Evolutionary conservation across 768 basidiomycete genomes (phyloP).

Genomic region (Fomitopsis pulvina): DNA sequence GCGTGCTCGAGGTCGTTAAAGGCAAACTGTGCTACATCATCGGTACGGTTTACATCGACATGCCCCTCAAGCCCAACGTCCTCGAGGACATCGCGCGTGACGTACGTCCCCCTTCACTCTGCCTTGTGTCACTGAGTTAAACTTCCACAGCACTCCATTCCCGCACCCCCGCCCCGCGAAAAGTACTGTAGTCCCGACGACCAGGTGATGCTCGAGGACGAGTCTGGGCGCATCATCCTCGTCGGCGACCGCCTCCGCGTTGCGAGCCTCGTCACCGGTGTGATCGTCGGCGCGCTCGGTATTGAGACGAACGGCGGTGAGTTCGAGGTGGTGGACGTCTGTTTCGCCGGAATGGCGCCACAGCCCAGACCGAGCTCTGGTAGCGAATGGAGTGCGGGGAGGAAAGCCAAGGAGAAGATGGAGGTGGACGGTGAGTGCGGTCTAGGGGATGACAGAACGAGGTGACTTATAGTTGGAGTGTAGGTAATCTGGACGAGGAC

Average conservation of each 20-base stretch:
- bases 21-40: conserved; percentile 84
- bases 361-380: no score
- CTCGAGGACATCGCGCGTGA: conserved; percentile 91
- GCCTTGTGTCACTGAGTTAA: neutral
- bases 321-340: conserved; percentile 89
- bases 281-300: conserved; percentile 86
- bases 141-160: conserved; percentile 72
- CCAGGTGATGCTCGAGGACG: conserved; percentile 88
- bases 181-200: conserved; percentile 80
- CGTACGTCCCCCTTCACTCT: conserved; percentile 40
- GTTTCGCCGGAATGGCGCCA: conserved; percentile 78
- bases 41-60: conserved; percentile 97
- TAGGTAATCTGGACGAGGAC: conserved; percentile 27
- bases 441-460: neutral
- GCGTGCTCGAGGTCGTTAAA: conserved; percentile 84
- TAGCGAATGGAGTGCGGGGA: conserved; percentile 14
- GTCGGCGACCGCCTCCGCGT: conserved; percentile 66
- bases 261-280: conserved; percentile 77
- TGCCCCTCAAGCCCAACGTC: conserved; percentile 98
- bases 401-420: conserved; percentile 35
- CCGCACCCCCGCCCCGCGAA: conserved; percentile 66
- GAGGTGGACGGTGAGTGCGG: conserved; percentile 61
- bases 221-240: conserved; percentile 85
- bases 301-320: conserved; percentile 86
- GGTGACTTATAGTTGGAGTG: neutral